These are phyloP conservation scores for Didymella lethalis DNA, from an alignment of 2,329 filamentous ascomycete genomes.

Conservation along the genomic window DNA sequence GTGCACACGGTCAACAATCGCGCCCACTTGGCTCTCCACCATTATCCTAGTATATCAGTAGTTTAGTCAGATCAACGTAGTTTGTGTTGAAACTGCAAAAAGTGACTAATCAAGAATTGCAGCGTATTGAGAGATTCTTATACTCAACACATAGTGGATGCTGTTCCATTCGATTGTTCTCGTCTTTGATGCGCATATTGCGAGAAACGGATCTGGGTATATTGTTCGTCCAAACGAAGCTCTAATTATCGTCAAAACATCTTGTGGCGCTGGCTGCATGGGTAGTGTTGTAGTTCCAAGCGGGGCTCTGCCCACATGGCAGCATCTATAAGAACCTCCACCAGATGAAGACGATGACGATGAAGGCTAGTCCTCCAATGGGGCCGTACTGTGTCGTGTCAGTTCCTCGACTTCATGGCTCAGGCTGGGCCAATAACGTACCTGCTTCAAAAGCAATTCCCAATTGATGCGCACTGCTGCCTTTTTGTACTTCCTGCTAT, in stretches of 20 bases:
- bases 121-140: too few species aligned
- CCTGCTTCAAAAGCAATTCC: conserved; percentile 93
- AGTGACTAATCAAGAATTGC: too few species aligned
- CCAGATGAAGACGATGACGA: conserved; percentile 87
- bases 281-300: not conserved
- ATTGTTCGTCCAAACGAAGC: conserved; percentile 17
- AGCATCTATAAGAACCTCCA: conserved; percentile 83
- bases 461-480: conserved; percentile 97
- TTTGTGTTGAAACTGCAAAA: too few species aligned
- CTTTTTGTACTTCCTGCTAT: conserved; percentile 91
- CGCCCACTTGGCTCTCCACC: conserved; percentile 2
- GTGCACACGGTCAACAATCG: not conserved
- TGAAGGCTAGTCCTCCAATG: conserved; percentile 79
- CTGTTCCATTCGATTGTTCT: not conserved
- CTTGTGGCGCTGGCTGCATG: not conserved
- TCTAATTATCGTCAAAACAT: not conserved
- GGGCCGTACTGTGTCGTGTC: conserved; percentile 74
- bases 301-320: not conserved
- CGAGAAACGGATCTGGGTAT: conserved; percentile 23
- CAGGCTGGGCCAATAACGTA: conserved; percentile 43
- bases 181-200: not conserved
- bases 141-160: not conserved
- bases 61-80: not conserved
- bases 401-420: conserved; percentile 20
- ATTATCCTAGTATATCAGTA: not conserved